Evolutionary conservation across 257 asterid genomes (phyloP), one percentile per base, ranked within the genome.

Genomic region (Solanum pennellii): DNA sequence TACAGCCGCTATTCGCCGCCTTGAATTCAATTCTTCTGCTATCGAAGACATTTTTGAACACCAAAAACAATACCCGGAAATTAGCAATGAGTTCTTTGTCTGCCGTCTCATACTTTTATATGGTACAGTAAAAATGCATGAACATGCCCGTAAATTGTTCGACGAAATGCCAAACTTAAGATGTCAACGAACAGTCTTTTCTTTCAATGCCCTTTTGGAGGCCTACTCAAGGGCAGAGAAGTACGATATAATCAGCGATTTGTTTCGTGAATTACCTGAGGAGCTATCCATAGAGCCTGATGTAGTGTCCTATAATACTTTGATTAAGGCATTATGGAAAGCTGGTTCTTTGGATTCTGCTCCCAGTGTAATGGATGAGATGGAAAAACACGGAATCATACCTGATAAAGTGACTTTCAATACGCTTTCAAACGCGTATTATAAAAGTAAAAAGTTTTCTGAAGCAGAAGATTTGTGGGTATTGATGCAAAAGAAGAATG

Each of bases 391-490:
- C 9, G 91, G 82, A 7, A 84, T 91, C 1, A 9, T 25, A 35
- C 94, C 94, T 4, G 87, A 91, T 74, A 42, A 56, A 9, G 82
- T 88, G 5, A 90, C 92, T 14, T 93, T 89, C 52, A 83, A 89
- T 87, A 88, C 93, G n/a, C 88, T 93, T 31, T 86, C 93, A 25
- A 77, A 27, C 15, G 88, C 90, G 1, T 89, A 90, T 29, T 76
- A 88, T 47, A n/a, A 62, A 62, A 37, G 27, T 3, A 90, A 88
- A 6, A 92, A 39, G 66, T 75, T 91, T 31, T 72, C 86, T 0
- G 93, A 91, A 37, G 95, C 91, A 3, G 94, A 94, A n/a, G 89
- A 90, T n/a, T n/a, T 90, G 4, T 93, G 98, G 95, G 69, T 12
- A 12, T 33, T 86, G 89, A 94, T 94, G 95, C 90, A 69, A 39